Percentiles rank a stretch among this genome's conserved stretches.
Conservation (phyloP, 192 early-diverging fungal genomes). For the Phlyctochytrium bullatum region DNA sequence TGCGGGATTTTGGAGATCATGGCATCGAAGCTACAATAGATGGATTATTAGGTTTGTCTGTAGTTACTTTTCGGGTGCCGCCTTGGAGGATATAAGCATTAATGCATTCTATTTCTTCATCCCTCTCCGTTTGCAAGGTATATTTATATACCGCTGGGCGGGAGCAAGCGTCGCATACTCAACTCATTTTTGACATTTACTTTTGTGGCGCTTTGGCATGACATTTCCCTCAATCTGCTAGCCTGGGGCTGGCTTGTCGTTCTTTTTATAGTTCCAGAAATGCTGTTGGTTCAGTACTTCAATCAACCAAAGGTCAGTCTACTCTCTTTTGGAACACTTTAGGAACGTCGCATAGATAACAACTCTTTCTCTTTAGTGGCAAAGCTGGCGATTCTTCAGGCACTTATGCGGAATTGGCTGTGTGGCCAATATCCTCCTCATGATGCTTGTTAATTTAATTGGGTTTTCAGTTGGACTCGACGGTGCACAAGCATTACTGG, state of each 20-base stretch:
- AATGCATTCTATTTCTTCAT: too few species aligned
- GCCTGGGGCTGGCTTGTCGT: constrained; percentile 92
- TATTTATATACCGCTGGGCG: constrained; percentile 92
- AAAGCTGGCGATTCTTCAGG: constrained; percentile 16
- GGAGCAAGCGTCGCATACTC: constrained; percentile 54
- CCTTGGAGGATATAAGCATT: too few species aligned
- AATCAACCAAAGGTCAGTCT: constrained; percentile 3
- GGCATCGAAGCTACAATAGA: constrained; percentile 92
- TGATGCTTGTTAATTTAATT: constrained; percentile 97
- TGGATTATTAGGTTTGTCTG: constrained; percentile 71
- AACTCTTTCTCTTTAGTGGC: background rate
- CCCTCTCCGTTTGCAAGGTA: too few species aligned
- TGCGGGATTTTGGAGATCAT: constrained; percentile 91
- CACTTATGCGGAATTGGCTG: constrained; percentile 80
- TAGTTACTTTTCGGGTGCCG: constrained; percentile 8
- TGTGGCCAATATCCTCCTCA: constrained; percentile 81
- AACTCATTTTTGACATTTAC: constrained; percentile 90
- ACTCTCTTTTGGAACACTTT: background rate
- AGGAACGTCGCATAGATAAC: too few species aligned
- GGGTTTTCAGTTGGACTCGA: constrained; percentile 91
- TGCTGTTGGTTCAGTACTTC: constrained; percentile 44
- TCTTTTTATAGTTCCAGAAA: constrained; percentile 84
- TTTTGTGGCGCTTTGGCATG: constrained; percentile 98
- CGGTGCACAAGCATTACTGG: constrained; percentile 73
- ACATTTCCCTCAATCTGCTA: constrained; percentile 78